Base-by-base conservation (phyloP, 2,329 filamentous ascomycete genomes). In the Colletotrichum navitas region DNA sequence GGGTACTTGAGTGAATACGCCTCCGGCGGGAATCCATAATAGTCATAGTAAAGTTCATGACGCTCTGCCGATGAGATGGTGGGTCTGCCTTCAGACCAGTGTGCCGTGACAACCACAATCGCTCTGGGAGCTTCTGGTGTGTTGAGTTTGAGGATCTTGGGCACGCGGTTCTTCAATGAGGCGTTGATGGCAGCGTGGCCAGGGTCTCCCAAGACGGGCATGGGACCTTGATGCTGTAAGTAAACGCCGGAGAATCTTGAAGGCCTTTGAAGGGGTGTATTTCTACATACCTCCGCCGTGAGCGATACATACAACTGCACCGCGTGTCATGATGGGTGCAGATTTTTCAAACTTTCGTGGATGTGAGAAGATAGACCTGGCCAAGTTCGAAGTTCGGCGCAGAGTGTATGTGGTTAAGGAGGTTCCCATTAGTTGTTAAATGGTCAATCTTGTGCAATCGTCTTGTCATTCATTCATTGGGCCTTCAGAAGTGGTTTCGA, bases 181-280 rank as follows among this genome's bases (percentile, higher is more conserved):
- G 82, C 79, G 45, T 84, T 83, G 74, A 90, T 86, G 49, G 79
- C 76, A 24, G 81, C 81, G 76, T 90, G 88, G 8, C 73, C 76
- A 0, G 87, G 86, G 76, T 91, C 88, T 71, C 84, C 84, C 7
- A 91, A 81, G 24, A 90, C 68, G 5, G 89, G 89, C 83, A 91
- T 82, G 2, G 89, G 89, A 1, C 89, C 85, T 84, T 54, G 0
- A 0, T 43, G 47, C 7, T 56, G 39, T 47, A 56, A 58, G 51
- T 65, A 32, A 10, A 49, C 12, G 29, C 10, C 29, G 11, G 4
- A 39, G 43, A 45, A 26, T 34, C 21, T 39, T 29, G 21, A 12
- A 1, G 36, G 4, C 29, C 4, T 4, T 29, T 29, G 29, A 29
- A 29, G 29, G 29, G 1, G 34, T 16, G 36, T 21, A 12, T 34